Evolutionary conservation across 2,329 filamentous ascomycete genomes (phyloP), one percentile per base, ranked within the genome.

Genomic region (Ploettnerulaceae sp.): DNA sequence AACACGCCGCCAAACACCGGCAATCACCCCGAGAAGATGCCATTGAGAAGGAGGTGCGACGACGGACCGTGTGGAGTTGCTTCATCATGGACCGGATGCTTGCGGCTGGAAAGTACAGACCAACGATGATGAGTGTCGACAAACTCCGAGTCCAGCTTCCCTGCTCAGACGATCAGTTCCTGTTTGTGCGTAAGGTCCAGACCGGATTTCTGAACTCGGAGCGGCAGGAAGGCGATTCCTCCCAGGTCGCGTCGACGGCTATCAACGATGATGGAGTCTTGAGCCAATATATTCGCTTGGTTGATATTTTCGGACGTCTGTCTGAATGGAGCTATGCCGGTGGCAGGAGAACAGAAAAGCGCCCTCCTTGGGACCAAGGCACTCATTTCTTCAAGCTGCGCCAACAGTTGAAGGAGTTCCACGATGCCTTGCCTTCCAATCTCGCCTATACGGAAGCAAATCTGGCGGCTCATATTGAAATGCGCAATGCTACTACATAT

Each of bases 1-100:
- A 20, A 56, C 25, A 45, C 31, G 21, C 4, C 24, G 25, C 17
- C 32, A 26, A 22, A 14, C 34, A 31, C 43, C 46, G 14, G n/a
- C n/a, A n/a, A n/a, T 49, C 37, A 26, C 32, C 59, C 4, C 63
- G 65, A 12, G 65, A 62, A 25, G 64, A 69, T 12, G 73, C 77
- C 36, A 75, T 83, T 17, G 68, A 75, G 26, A 78, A 77, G 47
- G 84, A 89, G 62, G 75, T 82, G 9, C 71, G 74, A 49, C 72
- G 84, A 20, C 75, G 85, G 5, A 86, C 84, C 0, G 84, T 87
- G 69, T 88, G 84, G 69, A 86, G 83, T 56, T 86, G 83, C 58
- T 81, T 85, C 48, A 80, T 87, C 41, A 70, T 89, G 55, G 84
- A 89, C 61, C 76, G 82, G 3, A 77, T 86, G 63, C 67, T 87